These are phyloP conservation scores for Blastomyces parvus DNA, from an alignment of 2,329 filamentous ascomycete genomes.

Conservation along the genomic window DNA sequence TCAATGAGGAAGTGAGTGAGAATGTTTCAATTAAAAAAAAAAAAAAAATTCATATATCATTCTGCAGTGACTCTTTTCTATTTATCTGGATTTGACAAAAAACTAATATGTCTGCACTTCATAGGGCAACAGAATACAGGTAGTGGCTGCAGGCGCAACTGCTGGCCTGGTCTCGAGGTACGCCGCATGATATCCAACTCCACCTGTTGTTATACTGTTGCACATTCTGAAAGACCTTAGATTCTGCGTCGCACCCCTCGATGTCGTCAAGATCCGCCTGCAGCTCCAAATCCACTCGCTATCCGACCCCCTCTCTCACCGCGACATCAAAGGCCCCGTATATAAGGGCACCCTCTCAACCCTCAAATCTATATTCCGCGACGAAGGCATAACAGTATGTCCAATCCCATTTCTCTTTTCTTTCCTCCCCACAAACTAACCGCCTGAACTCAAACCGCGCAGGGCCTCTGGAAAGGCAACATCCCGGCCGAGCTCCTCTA, in stretches of 20 bases:
- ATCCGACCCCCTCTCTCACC: conserved; percentile 58
- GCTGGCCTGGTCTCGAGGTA: conserved; percentile 85
- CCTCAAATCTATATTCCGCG: conserved; percentile 61
- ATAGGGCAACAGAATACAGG: conserved; percentile 57
- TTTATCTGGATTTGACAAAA: not conserved
- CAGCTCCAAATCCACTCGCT: conserved; percentile 85
- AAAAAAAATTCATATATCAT: not conserved
- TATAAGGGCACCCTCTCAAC: conserved; percentile 70
- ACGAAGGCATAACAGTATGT: conserved; percentile 66
- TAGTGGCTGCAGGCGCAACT: conserved; percentile 55
- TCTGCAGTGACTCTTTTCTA: not conserved
- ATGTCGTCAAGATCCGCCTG: conserved; percentile 95
- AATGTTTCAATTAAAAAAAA: not conserved
- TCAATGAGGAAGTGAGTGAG: conserved; percentile 56
- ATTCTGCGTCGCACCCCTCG: conserved; percentile 88
- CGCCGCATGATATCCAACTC: conserved; percentile 11
- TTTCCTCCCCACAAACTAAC: not conserved
- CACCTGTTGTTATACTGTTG: not conserved
- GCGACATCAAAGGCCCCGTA: conserved; percentile 37
- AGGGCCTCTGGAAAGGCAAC: conserved; percentile 92
- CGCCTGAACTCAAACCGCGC: conserved; percentile 1
- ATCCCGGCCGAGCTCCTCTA: conserved; percentile 92
- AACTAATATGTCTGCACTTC: not conserved
- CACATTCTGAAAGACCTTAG: conserved; percentile 33
- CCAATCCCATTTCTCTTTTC: not conserved